Evolutionary conservation across 345 rosid genomes (phyloP).

Genomic region (Schrenkiella parvula): DNA sequence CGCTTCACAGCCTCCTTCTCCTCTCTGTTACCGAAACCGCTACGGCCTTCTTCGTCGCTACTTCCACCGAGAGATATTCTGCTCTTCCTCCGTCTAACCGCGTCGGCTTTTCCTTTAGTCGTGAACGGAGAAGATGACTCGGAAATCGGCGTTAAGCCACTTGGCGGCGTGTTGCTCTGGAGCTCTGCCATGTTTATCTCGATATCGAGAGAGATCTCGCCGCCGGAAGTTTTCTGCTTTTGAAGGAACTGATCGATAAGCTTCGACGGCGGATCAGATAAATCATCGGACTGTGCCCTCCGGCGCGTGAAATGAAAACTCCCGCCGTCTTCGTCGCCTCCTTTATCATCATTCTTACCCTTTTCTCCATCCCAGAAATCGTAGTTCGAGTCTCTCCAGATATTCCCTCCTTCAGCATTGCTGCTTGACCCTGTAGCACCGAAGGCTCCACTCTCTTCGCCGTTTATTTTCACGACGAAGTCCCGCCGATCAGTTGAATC

Average conservation of each 20-base stretch:
- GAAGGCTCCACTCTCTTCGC: conserved; percentile 7
- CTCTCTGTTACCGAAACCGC: background rate
- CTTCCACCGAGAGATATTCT: conserved; percentile 18
- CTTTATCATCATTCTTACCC: conserved; percentile 23
- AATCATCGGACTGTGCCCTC: background rate
- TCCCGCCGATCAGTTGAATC: conserved; percentile 48
- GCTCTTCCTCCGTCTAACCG: conserved; percentile 17
- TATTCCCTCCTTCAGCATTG: conserved; percentile 24
- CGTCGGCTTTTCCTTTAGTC: conserved; percentile 17
- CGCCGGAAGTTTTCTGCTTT: conserved; percentile 37
- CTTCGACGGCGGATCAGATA: conserved; percentile 32
- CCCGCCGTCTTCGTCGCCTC: conserved; percentile 11
- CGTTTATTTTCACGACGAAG: conserved; percentile 40
- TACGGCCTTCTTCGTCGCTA: conserved; percentile 28
- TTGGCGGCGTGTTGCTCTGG: conserved; percentile 8
- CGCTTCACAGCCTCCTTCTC: conserved; percentile 33
- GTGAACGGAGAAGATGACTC: conserved; percentile 29
- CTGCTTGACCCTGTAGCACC: conserved; percentile 46
- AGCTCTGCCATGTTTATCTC: conserved; percentile 41
- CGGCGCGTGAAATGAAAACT: conserved; percentile 37
- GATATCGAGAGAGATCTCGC: conserved; percentile 41
- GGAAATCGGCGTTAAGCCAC: conserved; percentile 21
- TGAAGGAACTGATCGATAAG: conserved; percentile 29
- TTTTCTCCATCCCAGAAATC: conserved; percentile 34
- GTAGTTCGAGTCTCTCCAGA: conserved; percentile 42